Evolutionary conservation across 2,329 filamentous ascomycete species (phyloP).

Genomic region (Talaromyces verruculosus): DNA sequence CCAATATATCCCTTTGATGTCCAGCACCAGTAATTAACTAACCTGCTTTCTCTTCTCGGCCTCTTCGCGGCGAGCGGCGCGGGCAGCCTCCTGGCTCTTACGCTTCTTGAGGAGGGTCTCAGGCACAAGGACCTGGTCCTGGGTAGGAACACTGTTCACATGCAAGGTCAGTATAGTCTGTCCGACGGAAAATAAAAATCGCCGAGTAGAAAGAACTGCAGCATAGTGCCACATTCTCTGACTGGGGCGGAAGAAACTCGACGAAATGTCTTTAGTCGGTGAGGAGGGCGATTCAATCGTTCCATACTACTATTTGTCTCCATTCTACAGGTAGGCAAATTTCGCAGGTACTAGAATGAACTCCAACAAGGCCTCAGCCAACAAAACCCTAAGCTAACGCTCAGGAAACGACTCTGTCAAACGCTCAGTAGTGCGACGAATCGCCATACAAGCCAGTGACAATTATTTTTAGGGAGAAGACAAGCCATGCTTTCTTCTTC

Average conservation of each 20-base stretch:
- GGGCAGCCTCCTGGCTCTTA: slow-evolving; percentile 99
- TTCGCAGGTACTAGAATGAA: slow-evolving; percentile 31
- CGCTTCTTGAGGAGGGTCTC: slow-evolving; percentile 99
- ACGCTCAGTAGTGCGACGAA: slow-evolving; percentile 32
- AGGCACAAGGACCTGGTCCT: slow-evolving; percentile 94
- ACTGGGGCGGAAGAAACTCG: slow-evolving; percentile 69
- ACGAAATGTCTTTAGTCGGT: slow-evolving; percentile 76
- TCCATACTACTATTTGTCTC: slow-evolving; percentile 28
- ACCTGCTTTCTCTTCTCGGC: slow-evolving; percentile 89
- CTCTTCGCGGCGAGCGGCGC: slow-evolving; percentile 79
- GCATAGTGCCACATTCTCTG: slow-evolving; percentile 87
- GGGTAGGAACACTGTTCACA: slow-evolving; percentile 80
- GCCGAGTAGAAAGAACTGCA: slow-evolving; percentile 88
- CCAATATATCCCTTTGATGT: slow-evolving; percentile 33
- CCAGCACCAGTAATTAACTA: slow-evolving; percentile 46
- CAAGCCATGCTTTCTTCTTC: slow-evolving; percentile 53
- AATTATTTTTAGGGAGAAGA: slow-evolving; percentile 75
- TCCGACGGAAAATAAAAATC: slow-evolving; percentile 65
- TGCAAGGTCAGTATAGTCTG: slow-evolving; percentile 72
- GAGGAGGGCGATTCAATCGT: slow-evolving; percentile 49
- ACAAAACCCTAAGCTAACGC: slow-evolving; percentile 67
- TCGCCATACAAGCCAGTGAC: slow-evolving; percentile 52
- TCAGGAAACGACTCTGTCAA: slow-evolving; percentile 47
- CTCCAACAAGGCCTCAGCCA: slow-evolving; percentile 61
- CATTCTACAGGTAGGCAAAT: slow-evolving; percentile 29